These are phyloP conservation scores for Rhodotorula sp. DNA, from an alignment of 1,284 basidiomycete species.

Conservation along the genomic window DNA sequence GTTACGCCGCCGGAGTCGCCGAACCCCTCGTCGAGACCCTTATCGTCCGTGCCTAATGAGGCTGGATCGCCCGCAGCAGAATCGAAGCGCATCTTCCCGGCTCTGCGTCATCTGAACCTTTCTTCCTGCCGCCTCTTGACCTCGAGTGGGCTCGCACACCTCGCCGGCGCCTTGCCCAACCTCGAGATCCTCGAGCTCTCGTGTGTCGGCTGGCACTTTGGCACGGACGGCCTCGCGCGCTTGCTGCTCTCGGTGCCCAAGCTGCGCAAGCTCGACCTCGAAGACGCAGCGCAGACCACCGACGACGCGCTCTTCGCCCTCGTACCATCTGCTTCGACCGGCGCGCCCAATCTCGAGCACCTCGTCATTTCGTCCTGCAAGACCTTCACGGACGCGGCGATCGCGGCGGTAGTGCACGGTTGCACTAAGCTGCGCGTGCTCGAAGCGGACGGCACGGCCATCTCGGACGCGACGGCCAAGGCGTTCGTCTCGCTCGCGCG, in stretches of 20 bases:
- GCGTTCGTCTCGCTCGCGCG: neutral
- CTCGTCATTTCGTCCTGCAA: constrained; percentile 70
- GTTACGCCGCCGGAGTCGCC: neutral
- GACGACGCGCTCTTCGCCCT: constrained; percentile 69
- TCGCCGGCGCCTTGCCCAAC: constrained; percentile 55
- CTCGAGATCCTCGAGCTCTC: constrained; percentile 82
- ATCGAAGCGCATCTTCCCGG: constrained; percentile 21
- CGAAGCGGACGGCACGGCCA: constrained; percentile 75
- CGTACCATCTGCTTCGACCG: constrained; percentile 55
- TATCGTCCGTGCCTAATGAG: neutral
- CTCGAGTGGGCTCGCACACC: constrained; percentile 67
- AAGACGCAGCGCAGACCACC: constrained; percentile 73
- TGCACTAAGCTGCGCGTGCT: constrained; percentile 67
- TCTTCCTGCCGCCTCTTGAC: constrained; percentile 74
- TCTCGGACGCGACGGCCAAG: constrained; percentile 64
- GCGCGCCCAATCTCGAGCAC: constrained; percentile 59
- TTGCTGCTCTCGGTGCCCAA: constrained; percentile 69
- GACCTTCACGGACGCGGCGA: constrained; percentile 64
- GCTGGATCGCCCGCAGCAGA: neutral
- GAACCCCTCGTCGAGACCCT: neutral
- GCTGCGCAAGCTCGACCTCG: constrained; percentile 77
- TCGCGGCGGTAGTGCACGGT: constrained; percentile 64
- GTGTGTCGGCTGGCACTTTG: constrained; percentile 67
- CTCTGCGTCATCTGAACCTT: constrained; percentile 73
- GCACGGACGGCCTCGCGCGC: constrained; percentile 69